A percentile compares a stretch with the other conserved stretches of the same genome.
These are phyloP conservation scores for Aquilaria yunnanensis DNA, from an alignment of 345 rosid species.

Conservation along the genomic window DNA sequence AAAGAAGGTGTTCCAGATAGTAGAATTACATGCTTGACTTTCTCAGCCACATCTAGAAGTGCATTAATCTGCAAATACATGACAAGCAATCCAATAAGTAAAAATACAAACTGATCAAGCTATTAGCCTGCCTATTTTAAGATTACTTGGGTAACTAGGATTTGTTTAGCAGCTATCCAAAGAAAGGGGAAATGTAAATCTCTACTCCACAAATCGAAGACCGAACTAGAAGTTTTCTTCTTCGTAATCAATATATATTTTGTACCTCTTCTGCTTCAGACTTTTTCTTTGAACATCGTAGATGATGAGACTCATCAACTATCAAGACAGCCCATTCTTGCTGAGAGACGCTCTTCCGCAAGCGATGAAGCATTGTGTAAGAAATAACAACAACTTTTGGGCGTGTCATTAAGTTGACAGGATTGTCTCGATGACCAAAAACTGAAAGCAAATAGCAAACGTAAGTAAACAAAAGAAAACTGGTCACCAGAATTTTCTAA, in stretches of 20 bases:
- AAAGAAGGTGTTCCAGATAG: constrained; percentile 97
- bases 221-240: not conserved
- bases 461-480: constrained; percentile 1
- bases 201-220: constrained; percentile 1
- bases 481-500: not conserved
- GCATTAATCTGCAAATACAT: constrained; percentile 51
- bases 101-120: not conserved
- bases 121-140: not conserved
- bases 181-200: not conserved
- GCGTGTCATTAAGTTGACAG: constrained; percentile 52
- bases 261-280: constrained; percentile 76
- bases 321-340: constrained; percentile 84
- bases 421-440: constrained; percentile 80
- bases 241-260: not conserved
- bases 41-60: constrained; percentile 76
- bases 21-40: constrained; percentile 66
- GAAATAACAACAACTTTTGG: constrained; percentile 92
- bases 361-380: constrained; percentile 78
- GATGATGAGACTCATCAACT: constrained; percentile 92
- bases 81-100: not conserved
- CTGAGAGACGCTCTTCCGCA: constrained; percentile 61
- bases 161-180: too few relatives aligned
- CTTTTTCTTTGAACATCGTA: constrained; percentile 67
- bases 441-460: constrained; percentile 37
- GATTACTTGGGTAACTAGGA: not conserved